These are phyloP conservation scores for Mycosphaerella sp. DNA, from an alignment of 2,329 filamentous ascomycete genomes.

Conservation along the genomic window DNA sequence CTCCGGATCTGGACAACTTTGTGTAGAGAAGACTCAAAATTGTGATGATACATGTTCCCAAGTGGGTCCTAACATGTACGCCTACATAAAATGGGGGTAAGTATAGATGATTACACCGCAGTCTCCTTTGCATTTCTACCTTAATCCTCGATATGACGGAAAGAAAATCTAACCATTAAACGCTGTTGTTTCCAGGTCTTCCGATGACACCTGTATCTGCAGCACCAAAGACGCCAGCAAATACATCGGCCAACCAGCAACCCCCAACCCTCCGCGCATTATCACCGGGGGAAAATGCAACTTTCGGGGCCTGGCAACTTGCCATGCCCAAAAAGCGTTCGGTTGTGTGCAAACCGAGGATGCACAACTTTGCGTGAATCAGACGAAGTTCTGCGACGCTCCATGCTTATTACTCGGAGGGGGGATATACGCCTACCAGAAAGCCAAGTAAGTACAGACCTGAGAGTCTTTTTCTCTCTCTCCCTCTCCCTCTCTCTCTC, in stretches of 20 bases:
- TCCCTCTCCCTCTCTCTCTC: too few species aligned
- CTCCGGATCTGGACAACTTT: slow-evolving; percentile 1
- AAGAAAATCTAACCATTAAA: background rate
- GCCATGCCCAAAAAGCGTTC: background rate
- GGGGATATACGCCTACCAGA: slow-evolving; percentile 2
- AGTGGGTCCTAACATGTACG: background rate
- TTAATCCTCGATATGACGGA: too few species aligned
- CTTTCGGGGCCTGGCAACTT: background rate
- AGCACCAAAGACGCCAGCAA: slow-evolving; percentile 6
- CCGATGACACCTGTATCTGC: slow-evolving; percentile 6
- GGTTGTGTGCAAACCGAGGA: slow-evolving; percentile 5
- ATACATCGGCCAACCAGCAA: background rate
- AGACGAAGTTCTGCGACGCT: slow-evolving; percentile 5
- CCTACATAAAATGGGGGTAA: slow-evolving; percentile 8
- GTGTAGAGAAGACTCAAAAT: slow-evolving; percentile 4
- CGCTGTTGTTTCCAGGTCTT: background rate
- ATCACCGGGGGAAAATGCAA: background rate
- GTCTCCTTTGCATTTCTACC: background rate
- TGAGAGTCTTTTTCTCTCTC: too few species aligned
- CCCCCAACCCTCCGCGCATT: background rate
- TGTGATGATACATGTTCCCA: slow-evolving; percentile 2
- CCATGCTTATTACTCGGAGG: background rate
- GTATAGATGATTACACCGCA: background rate
- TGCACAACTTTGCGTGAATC: slow-evolving; percentile 6
- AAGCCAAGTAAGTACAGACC: slow-evolving; percentile 1